Percentiles rank a stretch among this genome's conserved stretches.
phyloP scores from a whole-genome alignment of 1,139 yeast genomes.

The Hyphopichia fennica region DNA sequence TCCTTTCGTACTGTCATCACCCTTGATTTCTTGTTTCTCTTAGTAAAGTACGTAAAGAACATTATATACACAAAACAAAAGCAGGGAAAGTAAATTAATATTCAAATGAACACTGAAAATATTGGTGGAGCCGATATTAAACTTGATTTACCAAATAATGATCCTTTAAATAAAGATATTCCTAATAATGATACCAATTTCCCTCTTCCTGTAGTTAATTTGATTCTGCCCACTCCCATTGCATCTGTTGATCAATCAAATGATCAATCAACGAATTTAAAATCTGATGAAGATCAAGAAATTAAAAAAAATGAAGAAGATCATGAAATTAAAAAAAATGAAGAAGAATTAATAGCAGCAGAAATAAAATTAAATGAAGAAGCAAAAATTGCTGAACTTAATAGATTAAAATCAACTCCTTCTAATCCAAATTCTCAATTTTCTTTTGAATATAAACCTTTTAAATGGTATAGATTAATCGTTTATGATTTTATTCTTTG shows the following conservation, averaged over 20 bases:
- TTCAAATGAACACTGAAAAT: conserved; percentile 2
- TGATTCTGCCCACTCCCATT: neutral
- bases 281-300: neutral
- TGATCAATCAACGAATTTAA: neutral
- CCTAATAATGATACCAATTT: too few relatives aligned
- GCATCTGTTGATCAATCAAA: neutral
- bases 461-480: conserved; percentile 33
- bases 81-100: neutral
- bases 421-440: neutral
- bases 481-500: conserved; percentile 52
- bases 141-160: too few relatives aligned
- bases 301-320: neutral
- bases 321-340: neutral
- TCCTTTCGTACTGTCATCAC: too few relatives aligned
- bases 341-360: neutral
- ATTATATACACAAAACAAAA: too few relatives aligned
- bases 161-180: too few relatives aligned
- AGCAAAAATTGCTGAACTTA: neutral
- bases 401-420: neutral
- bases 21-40: too few relatives aligned
- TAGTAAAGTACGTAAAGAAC: too few relatives aligned
- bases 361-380: neutral
- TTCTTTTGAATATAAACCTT: conserved; percentile 6
- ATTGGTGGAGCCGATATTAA: too few relatives aligned
- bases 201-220: neutral